phyloP scores from a whole-genome alignment of 2,329 filamentous ascomycete species.

The Monilinia laxa region DNA sequence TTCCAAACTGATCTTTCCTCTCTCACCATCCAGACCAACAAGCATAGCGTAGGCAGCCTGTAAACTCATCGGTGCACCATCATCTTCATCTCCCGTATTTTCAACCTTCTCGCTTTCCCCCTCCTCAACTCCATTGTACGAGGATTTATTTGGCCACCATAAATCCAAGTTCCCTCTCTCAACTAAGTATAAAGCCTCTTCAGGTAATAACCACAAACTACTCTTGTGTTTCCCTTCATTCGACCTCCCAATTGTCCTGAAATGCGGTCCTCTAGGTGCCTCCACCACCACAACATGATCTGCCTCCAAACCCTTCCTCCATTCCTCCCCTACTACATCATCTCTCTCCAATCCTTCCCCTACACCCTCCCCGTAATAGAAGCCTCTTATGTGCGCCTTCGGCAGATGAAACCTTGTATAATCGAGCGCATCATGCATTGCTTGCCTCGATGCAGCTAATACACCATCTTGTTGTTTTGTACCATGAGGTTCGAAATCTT shows the following conservation, averaged over 20 bases:
- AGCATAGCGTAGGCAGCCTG: conserved; percentile 88
- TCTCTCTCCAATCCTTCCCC: conserved; percentile 35
- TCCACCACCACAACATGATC: conserved; percentile 64
- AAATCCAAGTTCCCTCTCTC: conserved; percentile 87
- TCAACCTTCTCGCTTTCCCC: conserved; percentile 45
- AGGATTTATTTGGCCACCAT: conserved; percentile 68
- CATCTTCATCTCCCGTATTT: conserved; percentile 52
- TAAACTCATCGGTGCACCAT: conserved; percentile 80
- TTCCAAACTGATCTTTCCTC: conserved; percentile 65
- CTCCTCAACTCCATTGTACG: conserved; percentile 44
- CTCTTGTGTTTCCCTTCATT: conserved; percentile 56
- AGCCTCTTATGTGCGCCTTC: conserved; percentile 65
- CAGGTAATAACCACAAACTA: conserved; percentile 80
- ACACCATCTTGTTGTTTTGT: conserved; percentile 76
- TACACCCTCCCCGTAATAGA: conserved; percentile 64
- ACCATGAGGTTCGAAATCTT: conserved; percentile 94
- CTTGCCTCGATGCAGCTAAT: conserved; percentile 76
- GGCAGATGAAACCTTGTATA: conserved; percentile 73
- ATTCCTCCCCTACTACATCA: conserved; percentile 63
- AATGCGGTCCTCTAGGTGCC: conserved; percentile 68
- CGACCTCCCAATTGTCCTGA: conserved; percentile 72
- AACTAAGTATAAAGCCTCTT: conserved; percentile 86
- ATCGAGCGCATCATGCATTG: conserved; percentile 84
- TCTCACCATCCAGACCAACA: conserved; percentile 66
- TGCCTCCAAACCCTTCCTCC: conserved; percentile 61